Conservation (phyloP, 805 yeast genomes). For the Candida wancherniae region DNA sequence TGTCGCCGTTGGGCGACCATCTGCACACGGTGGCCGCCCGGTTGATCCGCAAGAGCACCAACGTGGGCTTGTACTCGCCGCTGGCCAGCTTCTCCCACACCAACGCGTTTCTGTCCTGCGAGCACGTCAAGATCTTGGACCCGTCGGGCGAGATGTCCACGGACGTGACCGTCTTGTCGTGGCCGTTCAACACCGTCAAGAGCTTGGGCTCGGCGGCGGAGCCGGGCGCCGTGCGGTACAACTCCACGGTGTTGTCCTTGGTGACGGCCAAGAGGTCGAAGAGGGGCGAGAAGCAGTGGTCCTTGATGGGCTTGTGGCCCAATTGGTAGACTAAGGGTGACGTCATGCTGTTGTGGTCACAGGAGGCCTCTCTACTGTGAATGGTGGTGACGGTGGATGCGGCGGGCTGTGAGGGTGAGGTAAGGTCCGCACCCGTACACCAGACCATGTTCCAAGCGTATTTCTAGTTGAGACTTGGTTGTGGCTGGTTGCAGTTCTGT, state of each 20-base stretch:
- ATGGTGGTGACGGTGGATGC: neutral
- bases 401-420: slow-evolving; percentile 1
- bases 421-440: slow-evolving; percentile 7
- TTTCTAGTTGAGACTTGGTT: too few species aligned
- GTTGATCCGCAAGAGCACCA: slow-evolving; percentile 87
- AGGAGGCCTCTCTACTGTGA: slow-evolving; percentile 21
- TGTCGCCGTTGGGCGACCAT: slow-evolving; percentile 94
- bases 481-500: too few species aligned
- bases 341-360: slow-evolving; percentile 6
- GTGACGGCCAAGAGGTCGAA: slow-evolving; percentile 68
- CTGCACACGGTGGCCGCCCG: slow-evolving; percentile 91
- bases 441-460: slow-evolving; percentile 1
- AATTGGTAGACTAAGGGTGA: slow-evolving; percentile 51
- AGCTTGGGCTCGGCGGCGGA: slow-evolving; percentile 49
- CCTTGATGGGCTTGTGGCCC: slow-evolving; percentile 83
- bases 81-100: slow-evolving; percentile 76
- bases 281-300: slow-evolving; percentile 82
- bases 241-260: slow-evolving; percentile 68
- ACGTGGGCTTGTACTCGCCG: slow-evolving; percentile 70
- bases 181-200: slow-evolving; percentile 68
- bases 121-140: slow-evolving; percentile 81
- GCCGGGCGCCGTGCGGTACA: slow-evolving; percentile 51
- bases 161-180: slow-evolving; percentile 91
- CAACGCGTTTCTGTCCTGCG: slow-evolving; percentile 95
- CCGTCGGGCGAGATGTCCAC: slow-evolving; percentile 88